phyloP scores from a whole-genome alignment of 2,329 filamentous ascomycete genomes.

The Aureobasidium subglaciale region DNA sequence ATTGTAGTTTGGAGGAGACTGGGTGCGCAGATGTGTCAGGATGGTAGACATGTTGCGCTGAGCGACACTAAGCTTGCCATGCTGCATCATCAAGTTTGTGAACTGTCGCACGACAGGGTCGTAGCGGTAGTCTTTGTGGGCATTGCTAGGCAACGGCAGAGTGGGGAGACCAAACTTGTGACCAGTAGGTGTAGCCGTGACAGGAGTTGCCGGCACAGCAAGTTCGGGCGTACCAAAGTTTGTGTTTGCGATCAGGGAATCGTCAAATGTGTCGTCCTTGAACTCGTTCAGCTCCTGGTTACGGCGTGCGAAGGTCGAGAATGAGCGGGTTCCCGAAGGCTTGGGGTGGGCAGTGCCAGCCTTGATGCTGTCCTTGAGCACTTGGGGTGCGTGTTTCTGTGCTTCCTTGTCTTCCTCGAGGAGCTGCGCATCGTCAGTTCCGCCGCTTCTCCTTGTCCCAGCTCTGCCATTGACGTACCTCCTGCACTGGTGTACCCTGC shows the following conservation, averaged over 20 bases:
- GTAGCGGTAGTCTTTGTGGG: slow-evolving; percentile 72
- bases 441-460: neutral
- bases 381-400: slow-evolving; percentile 56
- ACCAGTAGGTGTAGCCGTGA: slow-evolving; percentile 26
- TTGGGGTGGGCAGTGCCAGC: slow-evolving; percentile 27
- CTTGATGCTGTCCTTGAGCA: slow-evolving; percentile 56
- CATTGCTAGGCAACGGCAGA: slow-evolving; percentile 55
- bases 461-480: slow-evolving; percentile 39
- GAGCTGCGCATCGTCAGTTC: slow-evolving; percentile 39
- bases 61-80: slow-evolving; percentile 86
- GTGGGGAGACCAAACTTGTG: slow-evolving; percentile 71
- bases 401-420: slow-evolving; percentile 56
- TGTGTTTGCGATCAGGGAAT: slow-evolving; percentile 1
- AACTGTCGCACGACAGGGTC: slow-evolving; percentile 79
- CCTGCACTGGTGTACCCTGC: slow-evolving; percentile 59
- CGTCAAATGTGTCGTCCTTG: slow-evolving; percentile 1
- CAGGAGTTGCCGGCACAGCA: neutral
- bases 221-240: neutral
- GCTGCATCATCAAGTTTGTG: slow-evolving; percentile 81
- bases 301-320: slow-evolving; percentile 48
- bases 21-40: slow-evolving; percentile 75
- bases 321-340: slow-evolving; percentile 44
- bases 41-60: slow-evolving; percentile 85
- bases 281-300: slow-evolving; percentile 22
- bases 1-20: slow-evolving; percentile 69